Conservation (phyloP, 2,329 filamentous ascomycete genomes). For the Aspergillus hiratsukae region DNA sequence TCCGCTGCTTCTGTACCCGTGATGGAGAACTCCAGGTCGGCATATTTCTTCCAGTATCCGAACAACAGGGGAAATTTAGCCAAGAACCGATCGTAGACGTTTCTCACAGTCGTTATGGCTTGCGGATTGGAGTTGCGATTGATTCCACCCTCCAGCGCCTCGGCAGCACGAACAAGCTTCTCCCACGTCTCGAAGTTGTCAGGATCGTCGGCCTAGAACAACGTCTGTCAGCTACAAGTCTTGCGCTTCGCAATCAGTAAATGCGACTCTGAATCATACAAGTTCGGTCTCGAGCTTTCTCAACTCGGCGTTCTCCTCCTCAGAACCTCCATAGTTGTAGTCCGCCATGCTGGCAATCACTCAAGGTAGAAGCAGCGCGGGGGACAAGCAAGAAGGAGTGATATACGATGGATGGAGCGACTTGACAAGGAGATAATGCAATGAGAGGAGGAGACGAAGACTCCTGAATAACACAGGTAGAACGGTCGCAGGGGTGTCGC, state of each 20-base stretch:
- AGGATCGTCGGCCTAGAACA: constrained; percentile 58
- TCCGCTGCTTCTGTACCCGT: constrained; percentile 95
- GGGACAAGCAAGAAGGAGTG: neutral
- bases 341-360: constrained; percentile 57
- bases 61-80: constrained; percentile 93
- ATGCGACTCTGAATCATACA: constrained; percentile 51
- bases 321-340: constrained; percentile 67
- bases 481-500: neutral
- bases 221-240: constrained; percentile 5
- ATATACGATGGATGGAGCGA: neutral
- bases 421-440: neutral
- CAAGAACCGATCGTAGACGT: constrained; percentile 87
- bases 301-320: constrained; percentile 78
- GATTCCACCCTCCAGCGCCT: constrained; percentile 83
- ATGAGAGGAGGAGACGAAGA: neutral
- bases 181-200: constrained; percentile 97
- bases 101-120: constrained; percentile 79
- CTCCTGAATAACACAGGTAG: neutral
- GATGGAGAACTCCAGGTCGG: constrained; percentile 94
- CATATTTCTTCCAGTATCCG: constrained; percentile 99
- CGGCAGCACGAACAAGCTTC: constrained; percentile 76
- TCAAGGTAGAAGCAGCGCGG: constrained; percentile 1
- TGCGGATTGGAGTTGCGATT: constrained; percentile 96
- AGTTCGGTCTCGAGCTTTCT: constrained; percentile 73
- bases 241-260: neutral